These are phyloP conservation scores for Hibiscus mutabilis DNA, from an alignment of 345 rosid species.

Conservation along the genomic window DNA sequence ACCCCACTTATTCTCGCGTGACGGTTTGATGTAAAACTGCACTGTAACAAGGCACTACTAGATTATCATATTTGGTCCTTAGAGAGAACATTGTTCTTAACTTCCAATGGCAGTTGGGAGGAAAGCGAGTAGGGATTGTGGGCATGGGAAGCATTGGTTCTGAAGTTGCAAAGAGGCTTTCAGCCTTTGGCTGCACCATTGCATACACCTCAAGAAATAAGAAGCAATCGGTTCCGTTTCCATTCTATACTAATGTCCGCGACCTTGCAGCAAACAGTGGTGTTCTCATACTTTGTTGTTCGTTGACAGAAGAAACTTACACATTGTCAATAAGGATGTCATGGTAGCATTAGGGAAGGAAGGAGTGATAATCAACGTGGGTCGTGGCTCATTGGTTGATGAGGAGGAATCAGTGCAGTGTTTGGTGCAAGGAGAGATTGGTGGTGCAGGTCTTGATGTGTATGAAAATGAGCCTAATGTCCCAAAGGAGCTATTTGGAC, in stretches of 20 bases:
- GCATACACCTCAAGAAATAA: slow-evolving; percentile 23
- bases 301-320: slow-evolving; percentile 41
- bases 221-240: slow-evolving; percentile 10
- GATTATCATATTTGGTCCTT: neutral
- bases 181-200: slow-evolving; percentile 31
- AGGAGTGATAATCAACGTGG: slow-evolving; percentile 48
- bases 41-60: too few species aligned
- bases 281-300: slow-evolving; percentile 41
- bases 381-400: slow-evolving; percentile 47
- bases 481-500: slow-evolving; percentile 36
- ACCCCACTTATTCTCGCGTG: too few species aligned
- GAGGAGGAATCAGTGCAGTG: slow-evolving; percentile 59
- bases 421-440: slow-evolving; percentile 49
- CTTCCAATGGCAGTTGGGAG: slow-evolving; percentile 18
- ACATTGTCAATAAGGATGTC: slow-evolving; percentile 37
- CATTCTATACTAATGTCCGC: slow-evolving; percentile 22
- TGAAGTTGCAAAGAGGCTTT: slow-evolving; percentile 29
- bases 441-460: slow-evolving; percentile 81
- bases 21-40: too few species aligned
- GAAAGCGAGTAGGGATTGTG: slow-evolving; percentile 22
- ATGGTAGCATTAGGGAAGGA: slow-evolving; percentile 34
- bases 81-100: neutral
- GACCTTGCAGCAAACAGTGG: slow-evolving; percentile 40
- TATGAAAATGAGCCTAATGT: slow-evolving; percentile 66
- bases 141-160: neutral